These are phyloP conservation scores for Cercospora sp. DNA, from an alignment of 2,329 filamentous ascomycete species.

Conservation along the genomic window DNA sequence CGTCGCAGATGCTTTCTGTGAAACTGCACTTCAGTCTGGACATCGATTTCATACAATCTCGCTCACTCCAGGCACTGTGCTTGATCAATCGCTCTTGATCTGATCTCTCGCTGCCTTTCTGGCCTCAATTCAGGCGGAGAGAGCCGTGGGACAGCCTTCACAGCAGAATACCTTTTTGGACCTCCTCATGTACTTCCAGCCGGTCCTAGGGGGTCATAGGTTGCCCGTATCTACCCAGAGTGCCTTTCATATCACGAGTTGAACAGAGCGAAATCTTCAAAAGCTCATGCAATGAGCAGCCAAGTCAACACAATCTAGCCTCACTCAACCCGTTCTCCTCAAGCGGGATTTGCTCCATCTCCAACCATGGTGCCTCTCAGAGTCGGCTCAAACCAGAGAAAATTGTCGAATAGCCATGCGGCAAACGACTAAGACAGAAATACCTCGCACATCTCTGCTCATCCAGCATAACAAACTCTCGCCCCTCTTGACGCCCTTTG, in stretches of 20 bases:
- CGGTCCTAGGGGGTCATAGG: neutral
- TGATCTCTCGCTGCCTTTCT: neutral
- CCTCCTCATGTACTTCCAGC: neutral
- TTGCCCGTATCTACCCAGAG: too few species aligned
- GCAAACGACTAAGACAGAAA: neutral
- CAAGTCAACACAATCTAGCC: neutral
- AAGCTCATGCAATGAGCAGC: neutral
- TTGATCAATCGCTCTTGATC: neutral
- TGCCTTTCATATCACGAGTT: neutral
- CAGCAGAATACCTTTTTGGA: neutral
- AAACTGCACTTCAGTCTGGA: slow-evolving; percentile 10
- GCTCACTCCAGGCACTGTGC: neutral
- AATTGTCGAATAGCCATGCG: neutral
- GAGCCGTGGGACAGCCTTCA: neutral
- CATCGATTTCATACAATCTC: too few species aligned
- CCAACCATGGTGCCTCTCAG: neutral
- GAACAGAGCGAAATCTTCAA: neutral
- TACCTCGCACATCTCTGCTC: too few species aligned
- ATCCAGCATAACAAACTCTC: neutral
- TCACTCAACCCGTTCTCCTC: neutral
- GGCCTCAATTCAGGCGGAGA: neutral
- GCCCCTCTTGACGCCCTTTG: neutral
- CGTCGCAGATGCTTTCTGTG: neutral
- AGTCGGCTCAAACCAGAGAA: neutral
- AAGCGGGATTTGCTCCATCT: neutral